These are phyloP conservation scores for Stereum hirsutum DNA, from an alignment of 1,284 basidiomycete species.

Conservation along the genomic window DNA sequence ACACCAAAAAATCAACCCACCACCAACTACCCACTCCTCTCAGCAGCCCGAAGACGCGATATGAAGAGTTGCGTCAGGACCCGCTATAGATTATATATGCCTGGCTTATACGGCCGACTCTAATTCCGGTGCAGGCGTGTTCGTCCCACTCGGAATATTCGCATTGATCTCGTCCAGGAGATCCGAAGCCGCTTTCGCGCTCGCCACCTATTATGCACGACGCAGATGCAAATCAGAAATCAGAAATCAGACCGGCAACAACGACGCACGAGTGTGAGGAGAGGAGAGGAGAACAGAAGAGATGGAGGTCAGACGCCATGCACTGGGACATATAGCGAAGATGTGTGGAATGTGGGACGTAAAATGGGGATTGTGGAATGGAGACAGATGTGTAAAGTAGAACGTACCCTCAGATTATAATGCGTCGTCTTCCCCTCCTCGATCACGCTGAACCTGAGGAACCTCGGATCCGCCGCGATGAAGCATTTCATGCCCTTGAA, in stretches of 20 bases:
- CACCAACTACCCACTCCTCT: too few relatives aligned
- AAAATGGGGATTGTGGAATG: too few relatives aligned
- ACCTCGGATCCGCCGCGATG: constrained; percentile 72
- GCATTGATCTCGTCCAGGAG: constrained; percentile 25
- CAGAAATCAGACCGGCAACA: neutral
- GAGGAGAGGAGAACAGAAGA: neutral
- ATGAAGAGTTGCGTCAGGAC: too few relatives aligned
- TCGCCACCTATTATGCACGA: constrained; percentile 22
- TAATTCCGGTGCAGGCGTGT: too few relatives aligned
- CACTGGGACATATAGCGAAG: too few relatives aligned
- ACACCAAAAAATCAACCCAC: too few relatives aligned
- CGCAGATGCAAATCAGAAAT: neutral
- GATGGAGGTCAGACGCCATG: too few relatives aligned
- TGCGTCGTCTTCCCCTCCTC: constrained; percentile 57
- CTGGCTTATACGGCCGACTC: too few relatives aligned
- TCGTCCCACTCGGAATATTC: constrained; percentile 18
- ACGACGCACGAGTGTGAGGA: neutral
- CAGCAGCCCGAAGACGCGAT: too few relatives aligned
- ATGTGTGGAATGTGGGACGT: too few relatives aligned
- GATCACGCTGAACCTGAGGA: constrained; percentile 71
- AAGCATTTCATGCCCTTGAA: constrained; percentile 82
- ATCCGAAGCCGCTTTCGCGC: constrained; percentile 23
- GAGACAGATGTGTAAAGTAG: too few relatives aligned
- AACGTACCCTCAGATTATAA: constrained; percentile 70
- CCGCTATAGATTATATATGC: too few relatives aligned